phyloP scores from a whole-genome alignment of 352 stramenopile genomes.

The Pythium inflatum region DNA sequence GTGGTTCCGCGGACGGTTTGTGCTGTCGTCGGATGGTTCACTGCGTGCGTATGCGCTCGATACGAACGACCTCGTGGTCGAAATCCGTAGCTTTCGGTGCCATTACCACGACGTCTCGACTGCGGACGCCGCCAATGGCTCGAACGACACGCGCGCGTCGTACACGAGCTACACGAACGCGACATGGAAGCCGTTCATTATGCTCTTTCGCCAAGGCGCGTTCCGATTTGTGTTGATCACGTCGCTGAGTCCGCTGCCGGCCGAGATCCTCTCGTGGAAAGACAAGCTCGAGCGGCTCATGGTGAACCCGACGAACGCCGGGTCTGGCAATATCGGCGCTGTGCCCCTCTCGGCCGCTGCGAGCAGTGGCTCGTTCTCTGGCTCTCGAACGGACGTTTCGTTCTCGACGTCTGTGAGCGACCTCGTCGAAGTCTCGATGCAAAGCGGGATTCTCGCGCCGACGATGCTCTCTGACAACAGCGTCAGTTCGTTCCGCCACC shows the following conservation, averaged over 20 bases:
- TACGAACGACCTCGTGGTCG: conserved; percentile 45
- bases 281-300: conserved; percentile 56
- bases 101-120: conserved; percentile 45
- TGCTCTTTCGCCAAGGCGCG: conserved; percentile 53
- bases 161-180: conserved; percentile 39
- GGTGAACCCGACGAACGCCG: not conserved
- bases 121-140: conserved; percentile 8
- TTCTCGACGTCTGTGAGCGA: conserved; percentile 34
- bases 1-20: conserved; percentile 58
- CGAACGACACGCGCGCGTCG: conserved; percentile 1
- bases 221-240: conserved; percentile 64
- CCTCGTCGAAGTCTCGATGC: conserved; percentile 42
- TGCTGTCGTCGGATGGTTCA: conserved; percentile 50
- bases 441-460: conserved; percentile 34
- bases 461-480: conserved; percentile 15
- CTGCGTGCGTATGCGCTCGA: conserved; percentile 41
- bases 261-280: conserved; percentile 56
- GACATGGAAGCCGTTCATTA: conserved; percentile 53
- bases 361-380: not conserved
- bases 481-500: not conserved
- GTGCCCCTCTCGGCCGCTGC: not conserved
- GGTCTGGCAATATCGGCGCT: not conserved
- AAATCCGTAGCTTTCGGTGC: conserved; percentile 56
- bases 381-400: conserved; percentile 11
- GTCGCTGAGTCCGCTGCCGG: conserved; percentile 42